Evolutionary conservation across 1,139 yeast species (phyloP), one percentile per base, ranked within the genome.

Genomic region (Schizosaccharomyces versatilis): DNA sequence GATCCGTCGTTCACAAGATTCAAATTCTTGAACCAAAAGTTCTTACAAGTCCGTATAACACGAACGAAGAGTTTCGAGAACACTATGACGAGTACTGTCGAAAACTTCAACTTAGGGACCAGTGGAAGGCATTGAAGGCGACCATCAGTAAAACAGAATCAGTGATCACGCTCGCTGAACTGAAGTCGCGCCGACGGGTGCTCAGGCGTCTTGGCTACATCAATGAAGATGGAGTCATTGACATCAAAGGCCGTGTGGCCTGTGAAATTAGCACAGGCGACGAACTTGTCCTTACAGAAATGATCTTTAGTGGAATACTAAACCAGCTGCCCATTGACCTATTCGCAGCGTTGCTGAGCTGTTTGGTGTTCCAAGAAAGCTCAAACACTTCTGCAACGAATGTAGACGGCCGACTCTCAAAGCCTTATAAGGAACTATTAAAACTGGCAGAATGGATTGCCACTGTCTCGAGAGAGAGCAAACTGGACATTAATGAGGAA

Each of bases 231-330:
- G 76, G 79, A 60, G 81, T 90, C 58, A 93, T 90, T 60, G 96
- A 90, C 65, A 74, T 90, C 62, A 93, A 93, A 70, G 99, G 99
- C 52, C 76, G 98, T 64, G 86, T 80, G 54, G 97, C 97, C 0
- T 88, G 98, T 69, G 98, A 90, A 64, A 90, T 90, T 63, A 81
- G 94, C 63, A 82, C 94, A 36, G 98, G 98, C 58, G 95, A 86
- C 67, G 96, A 86, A 68, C 71, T 90, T 57, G 67, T 90, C 60
- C 71, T 90, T 54, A 88, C 97, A 0, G 98, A 93, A 66, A 72
- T 90, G 62, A 83, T 93, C 42, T 90, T 90, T 73, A 85, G 86
- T 65, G 98, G 98, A 74, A 82, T 83, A 44, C 90, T 90, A 69
- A 86, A 81, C 62, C 95, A 85, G 54, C 71, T 93, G 59, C 73